phyloP scores from a whole-genome alignment of 2,329 filamentous ascomycete species.

The Ophiostoma sp. region DNA sequence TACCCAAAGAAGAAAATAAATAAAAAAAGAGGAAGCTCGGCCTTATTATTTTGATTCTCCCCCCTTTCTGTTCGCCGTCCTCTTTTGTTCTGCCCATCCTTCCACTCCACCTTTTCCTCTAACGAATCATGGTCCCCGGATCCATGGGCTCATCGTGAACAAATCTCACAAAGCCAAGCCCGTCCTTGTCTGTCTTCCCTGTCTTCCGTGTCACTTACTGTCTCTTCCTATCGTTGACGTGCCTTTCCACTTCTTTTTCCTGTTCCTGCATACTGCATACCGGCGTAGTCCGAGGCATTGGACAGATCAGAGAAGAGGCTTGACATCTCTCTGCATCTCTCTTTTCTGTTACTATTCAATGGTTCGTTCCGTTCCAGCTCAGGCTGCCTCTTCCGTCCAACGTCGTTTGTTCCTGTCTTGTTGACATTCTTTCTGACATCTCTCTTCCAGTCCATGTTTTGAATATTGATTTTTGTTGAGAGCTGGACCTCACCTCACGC shows the following conservation, averaged over 20 bases:
- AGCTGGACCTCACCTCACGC: neutral
- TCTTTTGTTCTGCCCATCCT: neutral
- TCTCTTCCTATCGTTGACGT: neutral
- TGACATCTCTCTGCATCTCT: neutral
- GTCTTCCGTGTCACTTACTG: too few relatives aligned
- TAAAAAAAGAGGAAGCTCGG: neutral
- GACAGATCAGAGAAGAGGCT: neutral
- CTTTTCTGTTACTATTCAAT: neutral
- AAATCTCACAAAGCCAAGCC: slow-evolving; percentile 1
- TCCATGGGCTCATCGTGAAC: slow-evolving; percentile 3
- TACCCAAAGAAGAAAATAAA: neutral
- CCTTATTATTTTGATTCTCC: neutral
- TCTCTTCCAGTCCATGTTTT: neutral
- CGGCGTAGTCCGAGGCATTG: slow-evolving; percentile 9
- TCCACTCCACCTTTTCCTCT: neutral
- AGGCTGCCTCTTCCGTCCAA: slow-evolving; percentile 9
- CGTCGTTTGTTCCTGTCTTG: neutral
- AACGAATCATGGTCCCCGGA: slow-evolving; percentile 15
- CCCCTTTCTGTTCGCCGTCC: neutral
- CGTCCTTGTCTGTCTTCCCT: neutral
- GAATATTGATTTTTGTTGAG: slow-evolving; percentile 14
- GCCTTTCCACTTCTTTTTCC: neutral
- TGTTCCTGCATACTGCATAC: slow-evolving; percentile 23
- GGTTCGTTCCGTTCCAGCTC: neutral
- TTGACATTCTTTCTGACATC: slow-evolving; percentile 1